Evolutionary conservation across 2,329 filamentous ascomycete species (phyloP), one percentile per base, ranked within the genome.

Genomic region (Botrytis hyacinthi): DNA sequence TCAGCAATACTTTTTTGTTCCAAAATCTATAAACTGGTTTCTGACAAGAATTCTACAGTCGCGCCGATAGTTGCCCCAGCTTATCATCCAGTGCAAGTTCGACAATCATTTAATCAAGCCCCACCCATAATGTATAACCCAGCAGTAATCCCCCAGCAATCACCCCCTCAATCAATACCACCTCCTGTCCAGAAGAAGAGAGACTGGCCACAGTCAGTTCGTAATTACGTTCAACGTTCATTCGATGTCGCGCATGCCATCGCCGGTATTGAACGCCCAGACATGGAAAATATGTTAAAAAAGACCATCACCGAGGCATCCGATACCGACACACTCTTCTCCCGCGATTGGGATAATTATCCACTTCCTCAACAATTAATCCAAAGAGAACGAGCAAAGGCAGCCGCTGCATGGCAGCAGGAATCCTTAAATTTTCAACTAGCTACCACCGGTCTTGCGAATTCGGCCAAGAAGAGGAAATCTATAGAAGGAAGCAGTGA

Each of bases 311-410:
- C 92, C 75, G 87, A 90, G 72, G 93, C 93, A 76, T 94, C 93
- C 77, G 92, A 95, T 78, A 88, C 85, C 78, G 88, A 91, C 77
- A 87, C 88, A 72, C 88, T 98, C 80, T 86, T 92, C 80, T 87
- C 86, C 40, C 90, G 93, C 81, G 89, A 98, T 84, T 99, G 96
- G 96, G 88, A 92, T 76, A 87, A 84, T 40, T 88, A 97, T 85
- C 93, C 93, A 60, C 85, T 98, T 22, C 96, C 96, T 9, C 95
- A 98, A 82, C 86, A 93, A 76, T 86, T 98, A 82, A 91, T 98
- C 44, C 76, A 76, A 51, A 76, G 88, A 88, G 81, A 88, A 88
- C 78, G 93, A 94, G 82, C 91, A 89, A 77, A 84, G 87, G 72
- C 74, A 29, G 66, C 76, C 44, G 46, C 73, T 20, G 62, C 75